Base-by-base conservation (phyloP, 2,329 filamentous ascomycete species). In the Sordariomycetes sp. region DNA sequence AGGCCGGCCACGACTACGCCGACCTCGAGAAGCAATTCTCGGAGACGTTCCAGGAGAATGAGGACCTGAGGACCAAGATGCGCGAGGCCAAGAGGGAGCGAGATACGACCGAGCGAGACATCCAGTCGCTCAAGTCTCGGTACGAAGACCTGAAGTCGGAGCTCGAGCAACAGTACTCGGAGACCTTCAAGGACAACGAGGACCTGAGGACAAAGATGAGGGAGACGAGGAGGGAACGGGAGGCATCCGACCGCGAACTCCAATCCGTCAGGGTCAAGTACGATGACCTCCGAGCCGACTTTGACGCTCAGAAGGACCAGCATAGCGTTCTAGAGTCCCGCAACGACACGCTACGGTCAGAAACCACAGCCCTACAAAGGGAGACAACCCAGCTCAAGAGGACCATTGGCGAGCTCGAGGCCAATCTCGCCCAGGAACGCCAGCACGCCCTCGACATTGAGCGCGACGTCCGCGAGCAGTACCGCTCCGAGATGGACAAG, bases 261-360 rank as follows among this genome's bases (percentile, higher is more conserved):
- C 67, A 68, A 46, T 65, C 63, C 37, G 61, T 67, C n/a, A 64
- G 65, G 32, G 66, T 74, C 22, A 80, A 80, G 62, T 67, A 88
- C 3, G 75, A 81, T 55, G 73, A 82, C 57, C 72, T 79, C 0
- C 78, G 84, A 59, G 77, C 78, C 55, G 86, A 90, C 25, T 69
- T 89, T 1, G 74, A 82, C 61, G 72, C 77, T 59, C 78, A 78
- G 55, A 72, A 75, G 1, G 82, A 85, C 61, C 87, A 90, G 68
- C 90, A 89, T 68, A 80, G 85, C 56, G 71, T 89, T 14, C 73
- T 91, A 20, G 86, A 89, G 65, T 80, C 77, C 53, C 84, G 87
- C 3, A 83, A 90, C 64, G 83, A 90, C 62, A 76, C 84, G 5
- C 70, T 91, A 28, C 81, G 81, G 1, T 77, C 75, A 40, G 87